These are phyloP conservation scores for Talaromyces ruber DNA, from an alignment of 495 filamentous ascomycete species.

Conservation along the genomic window DNA sequence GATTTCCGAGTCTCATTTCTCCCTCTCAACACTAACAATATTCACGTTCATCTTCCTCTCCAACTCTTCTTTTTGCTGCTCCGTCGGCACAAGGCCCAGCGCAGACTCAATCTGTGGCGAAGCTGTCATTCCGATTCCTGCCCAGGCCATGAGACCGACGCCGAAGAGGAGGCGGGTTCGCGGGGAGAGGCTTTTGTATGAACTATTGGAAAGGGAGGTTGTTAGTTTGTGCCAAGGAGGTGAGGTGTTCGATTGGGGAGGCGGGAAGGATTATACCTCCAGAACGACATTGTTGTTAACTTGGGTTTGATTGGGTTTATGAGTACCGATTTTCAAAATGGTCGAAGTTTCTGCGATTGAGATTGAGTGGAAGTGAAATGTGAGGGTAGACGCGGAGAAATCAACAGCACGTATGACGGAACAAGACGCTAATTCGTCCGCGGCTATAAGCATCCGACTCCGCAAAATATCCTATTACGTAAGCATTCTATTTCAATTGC, in stretches of 20 bases:
- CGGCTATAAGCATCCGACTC: background rate
- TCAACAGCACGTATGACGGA: background rate
- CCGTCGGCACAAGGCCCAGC: conserved; percentile 52
- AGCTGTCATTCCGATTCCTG: conserved; percentile 46
- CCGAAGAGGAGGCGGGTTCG: conserved; percentile 58
- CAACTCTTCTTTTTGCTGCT: conserved; percentile 51
- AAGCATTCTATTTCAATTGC: background rate
- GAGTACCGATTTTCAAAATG: no score
- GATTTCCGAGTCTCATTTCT: background rate
- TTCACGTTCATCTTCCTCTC: conserved; percentile 40
- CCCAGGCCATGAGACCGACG: conserved; percentile 57
- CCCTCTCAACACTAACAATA: conserved; percentile 28
- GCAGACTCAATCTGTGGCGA: conserved; percentile 54
- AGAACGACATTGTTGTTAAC: conserved; percentile 24
- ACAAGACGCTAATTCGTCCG: background rate
- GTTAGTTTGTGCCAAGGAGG: background rate
- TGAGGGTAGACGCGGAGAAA: background rate
- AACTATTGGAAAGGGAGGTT: conserved; percentile 20
- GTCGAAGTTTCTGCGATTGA: background rate
- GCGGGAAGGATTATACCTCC: conserved; percentile 31
- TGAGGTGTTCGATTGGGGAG: background rate
- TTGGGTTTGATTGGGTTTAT: no score
- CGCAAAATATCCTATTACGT: background rate
- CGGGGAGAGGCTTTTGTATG: conserved; percentile 51
- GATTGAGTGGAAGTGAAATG: background rate